Conservation (phyloP, 2,329 filamentous ascomycete genomes). For the Colletotrichum navitas region DNA sequence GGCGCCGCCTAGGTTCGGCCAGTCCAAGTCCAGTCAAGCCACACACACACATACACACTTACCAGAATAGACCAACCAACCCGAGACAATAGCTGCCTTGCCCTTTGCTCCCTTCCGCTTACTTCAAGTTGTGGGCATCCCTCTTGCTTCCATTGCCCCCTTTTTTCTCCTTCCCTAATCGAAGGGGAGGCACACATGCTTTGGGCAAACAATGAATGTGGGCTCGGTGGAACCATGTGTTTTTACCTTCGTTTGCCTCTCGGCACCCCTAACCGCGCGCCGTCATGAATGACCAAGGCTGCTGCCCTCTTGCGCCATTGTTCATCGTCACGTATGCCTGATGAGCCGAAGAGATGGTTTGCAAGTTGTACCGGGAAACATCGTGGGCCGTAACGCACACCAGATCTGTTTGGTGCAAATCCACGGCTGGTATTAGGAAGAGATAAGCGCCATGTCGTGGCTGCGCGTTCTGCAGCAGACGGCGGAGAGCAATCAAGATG, state of each 20-base stretch:
- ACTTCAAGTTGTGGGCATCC: not conserved
- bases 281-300: not conserved
- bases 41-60: not conserved
- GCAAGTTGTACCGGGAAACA: not conserved
- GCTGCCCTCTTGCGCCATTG: not conserved
- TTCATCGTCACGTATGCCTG: not conserved
- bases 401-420: not conserved
- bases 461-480: not conserved
- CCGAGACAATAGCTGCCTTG: not conserved
- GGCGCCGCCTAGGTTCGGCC: not conserved
- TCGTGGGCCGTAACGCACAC: not conserved
- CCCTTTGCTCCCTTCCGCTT: constrained; percentile 6
- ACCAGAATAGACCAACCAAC: not conserved
- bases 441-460: not conserved
- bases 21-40: constrained; percentile 1
- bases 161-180: not conserved
- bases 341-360: not conserved
- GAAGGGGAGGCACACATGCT: not conserved
- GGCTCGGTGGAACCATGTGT: not conserved
- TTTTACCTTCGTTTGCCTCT: not conserved
- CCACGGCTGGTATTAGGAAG: not conserved
- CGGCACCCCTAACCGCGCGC: not conserved
- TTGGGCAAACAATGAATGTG: constrained; percentile 3
- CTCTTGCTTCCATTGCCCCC: not conserved
- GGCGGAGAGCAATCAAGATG: not conserved